Evolutionary conservation across 768 basidiomycete species (phyloP), one percentile per base, ranked within the genome.

Genomic region (Termitomyces sp.): DNA sequence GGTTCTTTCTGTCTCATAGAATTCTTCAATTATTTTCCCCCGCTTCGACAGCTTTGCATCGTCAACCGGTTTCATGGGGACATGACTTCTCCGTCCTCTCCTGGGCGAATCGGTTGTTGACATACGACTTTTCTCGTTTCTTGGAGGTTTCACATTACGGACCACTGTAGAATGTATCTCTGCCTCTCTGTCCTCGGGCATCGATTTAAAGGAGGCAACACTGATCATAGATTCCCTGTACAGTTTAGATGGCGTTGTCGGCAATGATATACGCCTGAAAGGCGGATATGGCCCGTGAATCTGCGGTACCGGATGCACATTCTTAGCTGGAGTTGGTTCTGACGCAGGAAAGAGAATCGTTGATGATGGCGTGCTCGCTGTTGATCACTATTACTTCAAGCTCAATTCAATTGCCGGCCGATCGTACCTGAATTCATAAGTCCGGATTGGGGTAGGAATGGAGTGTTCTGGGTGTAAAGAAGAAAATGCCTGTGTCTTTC

Each of bases 1-100:
- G 0, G 85, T 81, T 64, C 78, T 83, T 72, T 94, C 92, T 0
- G 92, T 93, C 56, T 88, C 84, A 62, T 83, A 85, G 61, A 94
- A 87, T 67, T 94, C 92, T 45, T 82, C 77, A n/a, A 92, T 77
- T 38, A 94, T 78, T 69, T 84, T 90, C 46, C 79, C 71, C 50
- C 87, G 75, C 67, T 87, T 93, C 41, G 71, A 71, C 46, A 79
- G 75, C 49, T 71, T 72, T 48, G 78, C 76, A 50, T 82, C 78
- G 64, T 84, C 76, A 1, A 72, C 63, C 13, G 77, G 77, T 57
- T 71, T 76, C 20, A 70, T 62, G 52, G 62, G 74, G 47, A 68
- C 66, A 43, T 74, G 71, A 50, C 74, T 70, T 45, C 76, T 66
- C 36, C 66, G 65, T n/a, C 68, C 67, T 43, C 74, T 73, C 52